Evolutionary conservation across 2,329 filamentous ascomycete genomes (phyloP), one percentile per base, ranked within the genome.

Genomic region (Curvularia spicifera): DNA sequence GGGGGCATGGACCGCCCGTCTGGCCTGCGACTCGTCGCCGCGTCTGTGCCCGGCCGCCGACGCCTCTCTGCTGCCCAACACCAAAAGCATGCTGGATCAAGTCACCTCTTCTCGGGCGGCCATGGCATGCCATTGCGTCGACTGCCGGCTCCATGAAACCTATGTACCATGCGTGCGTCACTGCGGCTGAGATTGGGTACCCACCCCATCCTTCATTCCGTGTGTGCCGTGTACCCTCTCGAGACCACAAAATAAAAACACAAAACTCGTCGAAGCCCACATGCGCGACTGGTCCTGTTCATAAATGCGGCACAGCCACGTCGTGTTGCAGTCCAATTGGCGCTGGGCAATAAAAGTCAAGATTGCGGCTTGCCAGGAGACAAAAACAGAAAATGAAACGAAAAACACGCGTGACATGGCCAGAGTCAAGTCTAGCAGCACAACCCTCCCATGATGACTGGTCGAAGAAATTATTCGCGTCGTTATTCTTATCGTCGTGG

Each of bases 81-180:
- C 20, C 15, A 50, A 22, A 40, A 28, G 26, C 22, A 50, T 35
- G 15, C 33, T 6, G 22, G 18, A 4, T 4, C 43, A 22, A 24
- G 2, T 31, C 29, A 12, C 3, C 3, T 31, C 29, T 10, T 31
- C 29, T 31, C 5, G 26, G 26, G 26, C 22, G 22, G 22, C 7
- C 28, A 7, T 5, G 28, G 4, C 28, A 8, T 29, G 28, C 28
- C 7, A 29, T 29, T 29, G 28, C 43, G 33, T 33, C 33, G 53
- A 29, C 15, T 5, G 15, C 15, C 35, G 35, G 13, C 35, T n/a
- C 7, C 35, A 50, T 43, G 29, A 47, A 39, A 28, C 39, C 35
- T 35, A n/a, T 4, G 29, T 31, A 29, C 53, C 53, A 42, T 44
- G 53, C n/a, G 42, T 46, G 53, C 48, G 45, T 40, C 53, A 29